A percentile compares a stretch with the other conserved stretches of the same genome.
Conservation (phyloP, 1,284 basidiomycete species). For the Rhodotorula sp. region DNA sequence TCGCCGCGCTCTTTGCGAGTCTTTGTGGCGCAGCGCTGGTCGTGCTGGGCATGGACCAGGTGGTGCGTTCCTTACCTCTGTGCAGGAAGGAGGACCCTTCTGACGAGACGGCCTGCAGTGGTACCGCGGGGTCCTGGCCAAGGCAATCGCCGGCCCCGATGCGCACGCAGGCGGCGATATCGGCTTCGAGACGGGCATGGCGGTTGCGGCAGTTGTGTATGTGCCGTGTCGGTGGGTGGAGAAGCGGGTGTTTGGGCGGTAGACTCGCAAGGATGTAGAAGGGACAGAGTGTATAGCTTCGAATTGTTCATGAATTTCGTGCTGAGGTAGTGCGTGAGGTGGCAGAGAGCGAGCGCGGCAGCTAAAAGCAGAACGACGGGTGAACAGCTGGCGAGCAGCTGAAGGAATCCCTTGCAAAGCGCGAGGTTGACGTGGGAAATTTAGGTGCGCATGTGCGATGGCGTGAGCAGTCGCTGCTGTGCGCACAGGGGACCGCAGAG, state of each 20-base stretch:
- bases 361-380: too few relatives aligned
- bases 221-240: slow-evolving; percentile 48
- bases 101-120: slow-evolving; percentile 34
- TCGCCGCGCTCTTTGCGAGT: slow-evolving; percentile 47
- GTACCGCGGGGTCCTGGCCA: slow-evolving; percentile 34
- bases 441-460: too few relatives aligned
- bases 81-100: too few relatives aligned
- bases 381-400: too few relatives aligned
- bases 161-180: slow-evolving; percentile 49
- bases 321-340: too few relatives aligned
- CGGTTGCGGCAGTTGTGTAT: slow-evolving; percentile 47
- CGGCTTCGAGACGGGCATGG: slow-evolving; percentile 52
- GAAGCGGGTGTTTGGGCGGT: slow-evolving; percentile 32
- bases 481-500: too few relatives aligned
- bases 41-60: slow-evolving; percentile 50
- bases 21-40: slow-evolving; percentile 46
- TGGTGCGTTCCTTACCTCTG: slow-evolving; percentile 22
- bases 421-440: too few relatives aligned
- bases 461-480: too few relatives aligned
- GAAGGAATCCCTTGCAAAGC: too few relatives aligned
- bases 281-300: background rate
- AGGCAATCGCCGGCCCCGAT: slow-evolving; percentile 47
- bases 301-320: too few relatives aligned
- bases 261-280: background rate
- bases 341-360: too few relatives aligned